phyloP scores from a whole-genome alignment of 2,329 filamentous ascomycete genomes.

The Leptographium radiaticola region DNA sequence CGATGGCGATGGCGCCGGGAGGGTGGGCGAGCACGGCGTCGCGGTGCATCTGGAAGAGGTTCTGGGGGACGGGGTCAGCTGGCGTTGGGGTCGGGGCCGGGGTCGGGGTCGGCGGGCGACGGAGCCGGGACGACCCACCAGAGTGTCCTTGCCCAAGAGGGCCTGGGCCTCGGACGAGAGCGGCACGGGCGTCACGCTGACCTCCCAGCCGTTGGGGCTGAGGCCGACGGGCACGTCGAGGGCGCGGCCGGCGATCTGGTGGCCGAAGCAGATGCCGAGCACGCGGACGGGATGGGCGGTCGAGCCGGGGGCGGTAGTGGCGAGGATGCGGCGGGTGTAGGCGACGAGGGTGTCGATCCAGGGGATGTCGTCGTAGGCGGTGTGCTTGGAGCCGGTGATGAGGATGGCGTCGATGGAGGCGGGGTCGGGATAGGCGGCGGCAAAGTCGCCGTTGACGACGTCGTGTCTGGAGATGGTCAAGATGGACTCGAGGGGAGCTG shows the following conservation, averaged over 20 bases:
- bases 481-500: slow-evolving; percentile 28
- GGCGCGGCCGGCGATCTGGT: slow-evolving; percentile 70
- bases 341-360: slow-evolving; percentile 69
- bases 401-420: slow-evolving; percentile 70
- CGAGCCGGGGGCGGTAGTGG: slow-evolving; percentile 20
- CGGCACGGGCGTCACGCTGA: slow-evolving; percentile 57
- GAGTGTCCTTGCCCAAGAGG: slow-evolving; percentile 53
- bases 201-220: slow-evolving; percentile 64
- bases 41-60: slow-evolving; percentile 76
- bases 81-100: too few relatives aligned
- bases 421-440: slow-evolving; percentile 51
- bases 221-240: slow-evolving; percentile 53
- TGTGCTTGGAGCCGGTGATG: slow-evolving; percentile 63
- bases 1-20: slow-evolving; percentile 46
- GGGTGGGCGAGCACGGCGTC: slow-evolving; percentile 60
- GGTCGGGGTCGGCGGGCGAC: too few relatives aligned
- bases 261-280: slow-evolving; percentile 78
- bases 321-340: slow-evolving; percentile 38
- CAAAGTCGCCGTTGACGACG: slow-evolving; percentile 49
- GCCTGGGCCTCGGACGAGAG: slow-evolving; percentile 58
- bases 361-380: slow-evolving; percentile 57
- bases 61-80: slow-evolving; percentile 24
- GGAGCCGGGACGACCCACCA: slow-evolving; percentile 34
- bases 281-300: slow-evolving; percentile 50
- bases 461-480: slow-evolving; percentile 55